phyloP scores from a whole-genome alignment of 2,329 filamentous ascomycete genomes.

The Penicillium sp. region DNA sequence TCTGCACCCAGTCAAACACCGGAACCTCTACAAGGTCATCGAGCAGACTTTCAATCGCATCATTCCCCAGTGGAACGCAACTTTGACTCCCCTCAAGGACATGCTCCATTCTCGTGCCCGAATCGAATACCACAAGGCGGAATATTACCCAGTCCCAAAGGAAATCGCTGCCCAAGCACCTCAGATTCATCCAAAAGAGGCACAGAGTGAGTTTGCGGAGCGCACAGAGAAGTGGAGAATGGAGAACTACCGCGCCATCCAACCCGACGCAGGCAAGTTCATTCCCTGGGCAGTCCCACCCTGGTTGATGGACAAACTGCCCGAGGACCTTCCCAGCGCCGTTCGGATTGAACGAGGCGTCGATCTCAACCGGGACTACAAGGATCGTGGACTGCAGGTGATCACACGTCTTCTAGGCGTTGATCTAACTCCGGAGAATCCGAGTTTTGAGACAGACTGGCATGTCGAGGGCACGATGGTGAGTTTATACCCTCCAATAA shows the following conservation, averaged over 20 bases:
- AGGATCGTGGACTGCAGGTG: slow-evolving; percentile 55
- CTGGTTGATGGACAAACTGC: slow-evolving; percentile 29
- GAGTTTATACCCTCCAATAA: slow-evolving; percentile 3
- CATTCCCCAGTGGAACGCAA: slow-evolving; percentile 29
- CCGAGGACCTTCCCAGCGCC: slow-evolving; percentile 25
- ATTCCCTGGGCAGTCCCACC: slow-evolving; percentile 34
- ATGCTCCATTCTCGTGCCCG: slow-evolving; percentile 34
- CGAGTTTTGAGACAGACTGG: slow-evolving; percentile 51
- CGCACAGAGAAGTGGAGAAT: slow-evolving; percentile 28
- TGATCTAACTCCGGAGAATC: slow-evolving; percentile 59
- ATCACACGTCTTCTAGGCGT: slow-evolving; percentile 64
- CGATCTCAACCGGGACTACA: slow-evolving; percentile 39
- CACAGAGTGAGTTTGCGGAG: slow-evolving; percentile 25
- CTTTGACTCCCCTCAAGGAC: slow-evolving; percentile 34
- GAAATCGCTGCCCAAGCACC: slow-evolving; percentile 19
- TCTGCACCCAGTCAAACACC: slow-evolving; percentile 41
- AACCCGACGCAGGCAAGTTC: slow-evolving; percentile 32
- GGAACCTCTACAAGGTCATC: slow-evolving; percentile 39
- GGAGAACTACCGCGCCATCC: slow-evolving; percentile 22
- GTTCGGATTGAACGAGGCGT: slow-evolving; percentile 31
- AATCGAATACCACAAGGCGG: slow-evolving; percentile 33
- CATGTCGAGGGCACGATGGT: slow-evolving; percentile 52
- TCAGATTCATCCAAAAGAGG: slow-evolving; percentile 19
- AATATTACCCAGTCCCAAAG: slow-evolving; percentile 29
- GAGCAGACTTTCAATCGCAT: slow-evolving; percentile 37